Conservation (phyloP, 805 yeast genomes). For the Soucietia sequanensis region DNA sequence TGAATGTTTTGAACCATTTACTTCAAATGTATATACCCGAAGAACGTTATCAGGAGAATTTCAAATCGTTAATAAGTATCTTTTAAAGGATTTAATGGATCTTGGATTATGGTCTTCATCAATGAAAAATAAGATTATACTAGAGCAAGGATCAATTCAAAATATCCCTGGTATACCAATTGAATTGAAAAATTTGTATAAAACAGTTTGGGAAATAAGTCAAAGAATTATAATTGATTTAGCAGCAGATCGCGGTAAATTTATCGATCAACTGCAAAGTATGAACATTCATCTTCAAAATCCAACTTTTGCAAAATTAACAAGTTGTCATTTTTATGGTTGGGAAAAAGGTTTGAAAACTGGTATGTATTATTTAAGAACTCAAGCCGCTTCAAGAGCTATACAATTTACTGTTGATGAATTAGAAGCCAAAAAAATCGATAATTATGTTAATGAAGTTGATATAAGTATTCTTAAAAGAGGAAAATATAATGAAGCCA, state of each 20-base stretch:
- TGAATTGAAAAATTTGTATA: slow-evolving; percentile 74
- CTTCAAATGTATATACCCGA: slow-evolving; percentile 88
- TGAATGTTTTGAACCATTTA: slow-evolving; percentile 95
- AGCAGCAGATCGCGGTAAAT: slow-evolving; percentile 78
- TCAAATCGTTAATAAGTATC: slow-evolving; percentile 86
- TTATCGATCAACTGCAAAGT: slow-evolving; percentile 55
- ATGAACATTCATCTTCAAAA: slow-evolving; percentile 39
- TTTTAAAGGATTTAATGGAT: slow-evolving; percentile 77
- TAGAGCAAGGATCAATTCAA: slow-evolving; percentile 85
- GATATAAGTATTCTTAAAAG: slow-evolving; percentile 14
- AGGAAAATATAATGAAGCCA: slow-evolving; percentile 18
- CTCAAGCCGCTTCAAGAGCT: slow-evolving; percentile 38
- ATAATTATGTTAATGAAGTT: neutral
- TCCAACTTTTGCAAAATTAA: slow-evolving; percentile 39
- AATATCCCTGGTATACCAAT: slow-evolving; percentile 69
- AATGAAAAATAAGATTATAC: slow-evolving; percentile 73
- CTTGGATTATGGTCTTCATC: slow-evolving; percentile 80
- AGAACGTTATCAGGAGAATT: slow-evolving; percentile 92
- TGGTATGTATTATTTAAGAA: slow-evolving; percentile 40
- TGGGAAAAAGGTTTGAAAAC: slow-evolving; percentile 40
- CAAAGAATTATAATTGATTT: slow-evolving; percentile 82
- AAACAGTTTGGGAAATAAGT: slow-evolving; percentile 95
- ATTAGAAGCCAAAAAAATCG: slow-evolving; percentile 8
- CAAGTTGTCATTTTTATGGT: slow-evolving; percentile 44
- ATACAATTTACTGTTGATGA: slow-evolving; percentile 33